Evolutionary conservation across 306 rosid species (phyloP).

Genomic region (Prunus mira): DNA sequence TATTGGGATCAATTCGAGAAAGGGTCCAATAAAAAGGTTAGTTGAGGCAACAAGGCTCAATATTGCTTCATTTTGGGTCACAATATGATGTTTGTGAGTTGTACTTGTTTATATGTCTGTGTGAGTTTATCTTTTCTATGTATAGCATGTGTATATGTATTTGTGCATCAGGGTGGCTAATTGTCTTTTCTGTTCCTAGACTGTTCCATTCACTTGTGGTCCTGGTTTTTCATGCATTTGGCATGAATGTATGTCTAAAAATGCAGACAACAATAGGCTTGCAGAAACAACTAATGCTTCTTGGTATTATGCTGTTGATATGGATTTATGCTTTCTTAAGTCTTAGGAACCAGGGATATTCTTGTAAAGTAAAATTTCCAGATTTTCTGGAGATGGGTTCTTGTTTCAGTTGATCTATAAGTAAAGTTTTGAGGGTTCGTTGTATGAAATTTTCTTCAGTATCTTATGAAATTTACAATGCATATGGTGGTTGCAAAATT

Average conservation of each 20-base stretch:
- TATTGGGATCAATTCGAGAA: slow-evolving; percentile 37
- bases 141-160: background rate
- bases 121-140: background rate
- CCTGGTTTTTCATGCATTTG: background rate
- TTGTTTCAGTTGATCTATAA: background rate
- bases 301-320: background rate
- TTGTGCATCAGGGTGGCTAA: background rate
- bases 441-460: background rate
- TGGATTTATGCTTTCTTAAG: background rate
- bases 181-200: background rate
- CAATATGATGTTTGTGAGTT: background rate
- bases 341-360: background rate
- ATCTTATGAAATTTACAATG: background rate
- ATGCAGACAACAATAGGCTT: background rate
- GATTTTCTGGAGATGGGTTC: background rate
- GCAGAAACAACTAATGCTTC: background rate
- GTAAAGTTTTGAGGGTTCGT: background rate
- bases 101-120: background rate
- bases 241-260: background rate
- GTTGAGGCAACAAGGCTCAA: slow-evolving; percentile 8
- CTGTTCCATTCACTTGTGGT: background rate
- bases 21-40: slow-evolving; percentile 27
- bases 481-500: background rate
- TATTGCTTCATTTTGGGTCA: background rate
- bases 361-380: background rate